These are phyloP conservation scores for Xylaria polymorpha DNA, from an alignment of 2,329 filamentous ascomycete genomes.

Conservation along the genomic window DNA sequence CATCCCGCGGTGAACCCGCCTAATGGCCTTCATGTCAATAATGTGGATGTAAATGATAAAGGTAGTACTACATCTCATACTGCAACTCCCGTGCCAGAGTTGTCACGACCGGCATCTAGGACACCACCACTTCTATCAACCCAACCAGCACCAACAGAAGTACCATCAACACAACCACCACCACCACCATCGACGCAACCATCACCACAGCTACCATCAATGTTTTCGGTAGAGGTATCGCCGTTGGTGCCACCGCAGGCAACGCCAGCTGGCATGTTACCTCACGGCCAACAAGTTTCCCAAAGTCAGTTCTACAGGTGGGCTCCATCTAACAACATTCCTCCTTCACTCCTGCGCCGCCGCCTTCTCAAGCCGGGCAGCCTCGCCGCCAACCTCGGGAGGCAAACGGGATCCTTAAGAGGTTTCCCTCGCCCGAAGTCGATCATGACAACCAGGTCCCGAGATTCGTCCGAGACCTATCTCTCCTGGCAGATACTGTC, in stretches of 20 bases:
- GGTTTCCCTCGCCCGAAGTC: constrained; percentile 30
- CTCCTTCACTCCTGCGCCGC: constrained; percentile 2
- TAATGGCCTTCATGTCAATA: constrained; percentile 2
- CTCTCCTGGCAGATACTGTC: constrained; percentile 55
- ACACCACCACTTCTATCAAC: neutral
- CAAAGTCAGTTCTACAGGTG: constrained; percentile 3
- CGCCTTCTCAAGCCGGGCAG: constrained; percentile 8
- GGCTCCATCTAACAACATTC: neutral
- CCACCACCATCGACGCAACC: neutral
- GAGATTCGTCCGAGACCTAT: constrained; percentile 56
- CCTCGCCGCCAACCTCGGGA: neutral
- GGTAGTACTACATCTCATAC: constrained; percentile 3
- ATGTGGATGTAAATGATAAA: neutral
- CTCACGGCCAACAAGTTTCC: neutral
- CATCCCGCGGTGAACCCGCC: constrained; percentile 7
- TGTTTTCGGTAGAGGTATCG: neutral
- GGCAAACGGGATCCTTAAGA: neutral
- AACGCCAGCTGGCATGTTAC: neutral
- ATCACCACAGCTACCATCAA: neutral
- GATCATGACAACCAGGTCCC: constrained; percentile 41
- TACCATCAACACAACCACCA: neutral
- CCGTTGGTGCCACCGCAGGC: neutral
- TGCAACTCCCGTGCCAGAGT: constrained; percentile 5
- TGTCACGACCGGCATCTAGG: neutral
- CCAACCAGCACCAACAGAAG: neutral